Evolutionary conservation across 2,329 filamentous ascomycete species (phyloP), one percentile per base, ranked within the genome.

Genomic region (Coniochaeta ligniaria): DNA sequence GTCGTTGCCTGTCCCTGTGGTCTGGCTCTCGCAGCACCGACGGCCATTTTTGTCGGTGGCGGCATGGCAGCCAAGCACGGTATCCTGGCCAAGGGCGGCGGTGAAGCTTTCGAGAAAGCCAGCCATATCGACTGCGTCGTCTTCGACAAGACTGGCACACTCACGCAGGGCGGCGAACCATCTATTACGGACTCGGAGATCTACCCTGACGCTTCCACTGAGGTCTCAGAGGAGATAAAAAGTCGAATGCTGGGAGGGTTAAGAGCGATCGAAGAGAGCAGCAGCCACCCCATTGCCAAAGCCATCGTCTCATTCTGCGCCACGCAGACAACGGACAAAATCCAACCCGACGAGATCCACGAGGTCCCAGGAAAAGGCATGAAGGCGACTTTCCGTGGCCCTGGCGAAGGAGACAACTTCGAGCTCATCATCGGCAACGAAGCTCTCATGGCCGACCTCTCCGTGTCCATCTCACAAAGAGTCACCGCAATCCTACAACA

Each of bases 1-100:
- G 90, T 96, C 36, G 88, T 96, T 31, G 91, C 91, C 2, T 96
- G 91, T 69, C 91, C 91, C 1, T 96, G 91, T 68, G 91, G 91
- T 2, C 81, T 96, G 16, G 91, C 88, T 1, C 83, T 96, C 8
- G 91, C 91, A n/a, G 91, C 91, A 0, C 91, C 91, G 1, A 96
- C 91, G 0, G 91, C 91, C 59, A 84, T 96, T 36, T 94, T 94
- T 65, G 91, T 95, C 11, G 91, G 90, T 2, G 87, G 89, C 38
- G 91, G 91, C 1, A 76, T 95, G 20, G 91, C 91, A 2, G 91
- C 91, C 7, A 87, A 89, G 70, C 76, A 91, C 67, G 91, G 91
- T 1, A 92, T 96, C 60, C 79, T 96, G 1, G 91, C 90, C 66
- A 92, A 92, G 73, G 91, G 91, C 24, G 91, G 91, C 24, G 91